Percentiles rank a stretch among this genome's conserved stretches.
Evolutionary conservation across 2,329 filamentous ascomycete genomes (phyloP).

Genomic region (Venturia nashicola): DNA sequence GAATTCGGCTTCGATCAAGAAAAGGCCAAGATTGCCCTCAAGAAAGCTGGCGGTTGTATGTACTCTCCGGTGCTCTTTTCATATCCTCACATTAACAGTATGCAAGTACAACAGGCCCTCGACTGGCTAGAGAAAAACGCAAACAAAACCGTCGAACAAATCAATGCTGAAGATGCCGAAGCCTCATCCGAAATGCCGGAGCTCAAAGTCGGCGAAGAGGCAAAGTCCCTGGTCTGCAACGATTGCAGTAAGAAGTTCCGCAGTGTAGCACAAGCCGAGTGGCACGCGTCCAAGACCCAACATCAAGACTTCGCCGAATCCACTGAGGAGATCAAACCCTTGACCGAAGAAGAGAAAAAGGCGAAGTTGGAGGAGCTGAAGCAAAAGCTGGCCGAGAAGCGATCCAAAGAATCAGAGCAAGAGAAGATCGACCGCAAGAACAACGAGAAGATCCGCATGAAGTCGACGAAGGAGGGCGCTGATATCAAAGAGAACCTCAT

Average conservation of each 20-base stretch:
- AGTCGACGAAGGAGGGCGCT: slow-evolving; percentile 79
- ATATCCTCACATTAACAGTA: not conserved
- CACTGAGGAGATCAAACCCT: slow-evolving; percentile 76
- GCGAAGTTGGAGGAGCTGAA: slow-evolving; percentile 64
- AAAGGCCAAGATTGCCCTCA: slow-evolving; percentile 70
- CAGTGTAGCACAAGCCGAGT: slow-evolving; percentile 69
- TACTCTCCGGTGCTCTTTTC: slow-evolving; percentile 13
- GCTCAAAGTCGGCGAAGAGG: slow-evolving; percentile 58
- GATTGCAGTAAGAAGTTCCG: slow-evolving; percentile 90
- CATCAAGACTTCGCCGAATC: slow-evolving; percentile 90
- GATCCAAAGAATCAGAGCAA: slow-evolving; percentile 50
- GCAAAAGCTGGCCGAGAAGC: slow-evolving; percentile 60
- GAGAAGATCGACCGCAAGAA: slow-evolving; percentile 74
- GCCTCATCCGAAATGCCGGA: slow-evolving; percentile 40
- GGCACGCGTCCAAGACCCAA: slow-evolving; percentile 78
- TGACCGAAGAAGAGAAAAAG: slow-evolving; percentile 87
- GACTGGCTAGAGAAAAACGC: slow-evolving; percentile 93
- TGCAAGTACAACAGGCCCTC: slow-evolving; percentile 64
- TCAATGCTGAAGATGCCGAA: slow-evolving; percentile 39
- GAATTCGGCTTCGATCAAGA: slow-evolving; percentile 73
- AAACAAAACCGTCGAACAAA: slow-evolving; percentile 74
- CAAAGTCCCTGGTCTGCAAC: slow-evolving; percentile 80
- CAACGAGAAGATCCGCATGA: slow-evolving; percentile 77
- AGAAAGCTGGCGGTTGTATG: slow-evolving; percentile 69
- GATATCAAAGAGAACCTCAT: slow-evolving; percentile 81